A percentile compares a stretch with the other conserved stretches of the same genome.
Evolutionary conservation across 2,329 filamentous ascomycete species (phyloP).

Genomic region (Aspergillus neoniger): DNA sequence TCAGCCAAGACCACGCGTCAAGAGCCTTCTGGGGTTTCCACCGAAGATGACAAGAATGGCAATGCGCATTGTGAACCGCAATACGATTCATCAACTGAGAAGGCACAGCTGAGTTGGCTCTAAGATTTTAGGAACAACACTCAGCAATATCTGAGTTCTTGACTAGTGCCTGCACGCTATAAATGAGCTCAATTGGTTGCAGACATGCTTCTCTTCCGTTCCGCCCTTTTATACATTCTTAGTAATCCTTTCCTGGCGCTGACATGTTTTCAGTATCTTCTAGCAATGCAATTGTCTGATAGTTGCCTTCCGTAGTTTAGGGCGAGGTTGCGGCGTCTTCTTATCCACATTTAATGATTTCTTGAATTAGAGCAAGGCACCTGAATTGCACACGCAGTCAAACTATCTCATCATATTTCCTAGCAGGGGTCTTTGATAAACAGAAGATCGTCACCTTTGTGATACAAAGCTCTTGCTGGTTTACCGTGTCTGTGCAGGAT

Average conservation of each 20-base stretch:
- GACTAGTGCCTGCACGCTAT: too few relatives aligned
- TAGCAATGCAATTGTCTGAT: not conserved
- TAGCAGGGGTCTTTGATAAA: too few relatives aligned
- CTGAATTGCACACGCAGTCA: too few relatives aligned
- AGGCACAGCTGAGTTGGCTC: conserved; percentile 22
- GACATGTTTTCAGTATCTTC: not conserved
- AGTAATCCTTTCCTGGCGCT: not conserved
- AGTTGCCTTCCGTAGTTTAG: not conserved
- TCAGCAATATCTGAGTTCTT: not conserved
- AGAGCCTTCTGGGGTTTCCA: not conserved
- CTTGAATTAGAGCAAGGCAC: not conserved
- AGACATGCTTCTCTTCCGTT: not conserved
- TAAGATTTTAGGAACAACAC: not conserved
- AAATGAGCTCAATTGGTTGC: not conserved
- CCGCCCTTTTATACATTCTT: not conserved
- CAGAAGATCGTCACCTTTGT: too few relatives aligned
- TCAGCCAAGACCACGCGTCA: conserved; percentile 19
- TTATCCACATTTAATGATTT: not conserved
- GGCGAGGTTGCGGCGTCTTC: not conserved
- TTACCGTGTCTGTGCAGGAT: not conserved
- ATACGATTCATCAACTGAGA: not conserved
- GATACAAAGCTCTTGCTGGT: not conserved
- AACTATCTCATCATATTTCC: too few relatives aligned
- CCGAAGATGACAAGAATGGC: not conserved
- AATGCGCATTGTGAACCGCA: conserved; percentile 3